Evolutionary conservation across 192 early-diverging fungal genomes (phyloP).

Genomic region (Allomyces macrogynus): DNA sequence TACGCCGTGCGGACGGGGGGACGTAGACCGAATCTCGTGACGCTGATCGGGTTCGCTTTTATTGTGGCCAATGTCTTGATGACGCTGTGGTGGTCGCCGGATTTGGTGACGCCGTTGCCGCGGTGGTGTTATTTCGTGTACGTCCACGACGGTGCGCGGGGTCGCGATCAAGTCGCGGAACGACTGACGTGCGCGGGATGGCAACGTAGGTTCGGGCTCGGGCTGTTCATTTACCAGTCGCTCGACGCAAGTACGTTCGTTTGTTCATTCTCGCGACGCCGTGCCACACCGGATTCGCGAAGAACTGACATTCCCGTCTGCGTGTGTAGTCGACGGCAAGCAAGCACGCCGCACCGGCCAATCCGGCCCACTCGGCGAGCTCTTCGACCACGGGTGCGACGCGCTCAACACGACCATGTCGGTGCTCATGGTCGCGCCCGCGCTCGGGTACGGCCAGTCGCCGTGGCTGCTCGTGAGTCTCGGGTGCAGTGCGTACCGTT

Average conservation of each 20-base stretch:
- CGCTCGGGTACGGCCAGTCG: not conserved
- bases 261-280: no score
- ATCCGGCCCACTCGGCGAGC: slow-evolving; percentile 73
- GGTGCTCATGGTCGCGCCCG: not conserved
- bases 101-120: slow-evolving; percentile 46
- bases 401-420: slow-evolving; percentile 25
- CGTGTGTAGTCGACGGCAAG: slow-evolving; percentile 55
- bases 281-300: no score
- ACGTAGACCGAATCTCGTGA: slow-evolving; percentile 68
- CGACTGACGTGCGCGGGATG: not conserved
- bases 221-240: slow-evolving; percentile 72
- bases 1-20: no score
- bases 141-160: slow-evolving; percentile 2
- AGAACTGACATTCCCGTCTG: no score
- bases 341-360: slow-evolving; percentile 78
- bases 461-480: not conserved
- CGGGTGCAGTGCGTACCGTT: not conserved
- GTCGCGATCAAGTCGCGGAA: no score
- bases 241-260: slow-evolving; percentile 42
- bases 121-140: slow-evolving; percentile 65
- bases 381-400: slow-evolving; percentile 86
- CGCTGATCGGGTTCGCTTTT: slow-evolving; percentile 60
- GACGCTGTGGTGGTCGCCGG: slow-evolving; percentile 50
- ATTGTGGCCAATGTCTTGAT: slow-evolving; percentile 51
- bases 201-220: slow-evolving; percentile 34